Evolutionary conservation across 2,329 filamentous ascomycete species (phyloP).

Genomic region (Emergomyces pasteurianus): DNA sequence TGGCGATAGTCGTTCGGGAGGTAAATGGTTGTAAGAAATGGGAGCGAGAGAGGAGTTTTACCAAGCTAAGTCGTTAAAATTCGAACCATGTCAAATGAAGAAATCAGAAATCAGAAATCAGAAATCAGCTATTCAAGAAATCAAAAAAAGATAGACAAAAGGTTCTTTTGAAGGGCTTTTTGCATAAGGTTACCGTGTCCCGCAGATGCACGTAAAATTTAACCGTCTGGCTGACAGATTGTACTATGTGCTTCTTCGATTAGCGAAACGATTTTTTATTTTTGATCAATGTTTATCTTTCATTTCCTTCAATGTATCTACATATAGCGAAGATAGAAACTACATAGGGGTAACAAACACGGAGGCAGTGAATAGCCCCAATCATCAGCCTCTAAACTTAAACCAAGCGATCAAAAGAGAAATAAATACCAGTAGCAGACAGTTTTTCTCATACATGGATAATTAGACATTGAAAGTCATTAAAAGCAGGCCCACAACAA

Average conservation of each 20-base stretch:
- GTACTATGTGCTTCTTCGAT: neutral
- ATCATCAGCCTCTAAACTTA: neutral
- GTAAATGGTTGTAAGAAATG: conserved; percentile 11
- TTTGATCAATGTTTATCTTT: neutral
- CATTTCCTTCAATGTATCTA: neutral
- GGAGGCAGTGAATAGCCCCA: neutral
- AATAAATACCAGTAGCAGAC: neutral
- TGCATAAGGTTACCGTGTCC: too few relatives aligned
- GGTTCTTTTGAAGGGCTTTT: too few relatives aligned
- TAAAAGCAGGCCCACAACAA: neutral
- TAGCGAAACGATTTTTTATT: neutral
- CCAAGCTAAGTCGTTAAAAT: conserved; percentile 5
- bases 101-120: too few relatives aligned
- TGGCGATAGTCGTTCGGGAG: conserved; percentile 11
- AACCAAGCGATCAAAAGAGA: neutral
- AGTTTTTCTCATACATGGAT: neutral
- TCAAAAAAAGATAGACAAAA: too few relatives aligned
- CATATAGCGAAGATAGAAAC: too few relatives aligned
- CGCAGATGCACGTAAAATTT: too few relatives aligned
- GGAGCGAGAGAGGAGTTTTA: conserved; percentile 9
- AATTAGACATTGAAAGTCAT: neutral
- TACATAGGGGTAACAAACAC: neutral
- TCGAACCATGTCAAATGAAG: neutral
- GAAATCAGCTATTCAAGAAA: too few relatives aligned
- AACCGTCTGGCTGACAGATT: neutral